Evolutionary conservation across 768 basidiomycete species (phyloP).

Genomic region (Crepidotus variabilis): DNA sequence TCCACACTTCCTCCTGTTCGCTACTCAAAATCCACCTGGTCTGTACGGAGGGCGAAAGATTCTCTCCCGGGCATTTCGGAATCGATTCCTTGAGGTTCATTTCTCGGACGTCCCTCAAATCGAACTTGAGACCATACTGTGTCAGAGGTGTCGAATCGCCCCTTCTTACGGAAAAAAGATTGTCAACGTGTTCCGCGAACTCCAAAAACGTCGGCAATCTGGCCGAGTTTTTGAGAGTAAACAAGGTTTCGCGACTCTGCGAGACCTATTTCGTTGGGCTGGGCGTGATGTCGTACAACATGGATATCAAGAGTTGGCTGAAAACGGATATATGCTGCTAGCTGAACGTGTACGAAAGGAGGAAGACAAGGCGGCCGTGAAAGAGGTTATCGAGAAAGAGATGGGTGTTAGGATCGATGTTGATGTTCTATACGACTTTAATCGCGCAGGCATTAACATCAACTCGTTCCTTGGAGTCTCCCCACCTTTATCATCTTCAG

Average conservation of each 20-base stretch:
- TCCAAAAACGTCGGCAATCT: conserved; percentile 88
- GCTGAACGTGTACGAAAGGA: conserved; percentile 83
- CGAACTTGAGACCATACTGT: conserved; percentile 93
- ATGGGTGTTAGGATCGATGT: conserved; percentile 88
- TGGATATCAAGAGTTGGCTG: conserved; percentile 88
- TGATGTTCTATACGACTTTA: conserved; percentile 58
- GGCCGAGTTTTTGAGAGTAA: conserved; percentile 96
- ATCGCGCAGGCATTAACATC: conserved; percentile 35
- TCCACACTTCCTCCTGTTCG: conserved; percentile 96
- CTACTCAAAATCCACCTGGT: conserved; percentile 97
- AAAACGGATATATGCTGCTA: conserved; percentile 96
- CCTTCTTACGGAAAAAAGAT: conserved; percentile 92
- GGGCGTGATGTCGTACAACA: conserved; percentile 67
- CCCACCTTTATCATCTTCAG: conserved; percentile 40
- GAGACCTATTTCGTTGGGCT: conserved; percentile 98
- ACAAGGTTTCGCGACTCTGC: conserved; percentile 93
- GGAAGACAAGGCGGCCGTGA: conserved; percentile 87
- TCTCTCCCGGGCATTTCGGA: conserved; percentile 92
- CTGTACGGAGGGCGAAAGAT: conserved; percentile 94
- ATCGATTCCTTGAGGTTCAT: conserved; percentile 96
- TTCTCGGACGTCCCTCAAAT: conserved; percentile 95
- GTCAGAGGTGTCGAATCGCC: conserved; percentile 86
- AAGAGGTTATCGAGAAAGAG: conserved; percentile 85
- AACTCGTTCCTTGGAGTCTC: conserved; percentile 52
- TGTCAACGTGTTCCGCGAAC: conserved; percentile 86